These are phyloP conservation scores for Puccinia coronata DNA, from an alignment of 1,284 basidiomycete genomes.

Conservation along the genomic window DNA sequence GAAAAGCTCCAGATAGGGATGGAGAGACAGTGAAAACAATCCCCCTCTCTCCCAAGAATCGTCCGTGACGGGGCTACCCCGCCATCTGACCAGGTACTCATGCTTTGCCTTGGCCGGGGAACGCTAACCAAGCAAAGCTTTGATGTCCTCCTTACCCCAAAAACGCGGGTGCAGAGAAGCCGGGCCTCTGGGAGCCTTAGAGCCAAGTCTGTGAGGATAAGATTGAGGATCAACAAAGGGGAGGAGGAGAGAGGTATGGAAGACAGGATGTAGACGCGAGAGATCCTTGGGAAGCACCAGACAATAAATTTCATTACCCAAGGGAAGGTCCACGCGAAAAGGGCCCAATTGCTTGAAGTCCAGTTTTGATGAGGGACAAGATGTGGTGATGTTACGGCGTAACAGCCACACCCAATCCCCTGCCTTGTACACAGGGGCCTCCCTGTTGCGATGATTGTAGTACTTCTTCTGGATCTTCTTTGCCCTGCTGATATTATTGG, in stretches of 20 bases:
- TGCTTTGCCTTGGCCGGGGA: neutral
- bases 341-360: neutral
- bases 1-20: no score
- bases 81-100: no score
- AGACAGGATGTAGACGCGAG: neutral
- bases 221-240: conserved; percentile 6
- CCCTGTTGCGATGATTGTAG: neutral
- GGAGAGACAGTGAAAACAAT: no score
- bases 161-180: neutral
- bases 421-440: neutral
- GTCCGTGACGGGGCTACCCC: no score
- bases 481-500: neutral
- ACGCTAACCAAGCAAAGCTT: neutral
- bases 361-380: neutral
- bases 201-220: neutral
- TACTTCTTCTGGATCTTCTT: neutral
- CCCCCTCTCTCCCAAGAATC: no score
- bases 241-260: no score
- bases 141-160: neutral
- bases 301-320: neutral
- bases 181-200: neutral
- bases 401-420: neutral
- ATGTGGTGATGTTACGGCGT: neutral
- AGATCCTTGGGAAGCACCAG: neutral
- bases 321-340: neutral